These are phyloP conservation scores for Ganoderma meredithae DNA, from an alignment of 1,284 basidiomycete species.

Conservation along the genomic window DNA sequence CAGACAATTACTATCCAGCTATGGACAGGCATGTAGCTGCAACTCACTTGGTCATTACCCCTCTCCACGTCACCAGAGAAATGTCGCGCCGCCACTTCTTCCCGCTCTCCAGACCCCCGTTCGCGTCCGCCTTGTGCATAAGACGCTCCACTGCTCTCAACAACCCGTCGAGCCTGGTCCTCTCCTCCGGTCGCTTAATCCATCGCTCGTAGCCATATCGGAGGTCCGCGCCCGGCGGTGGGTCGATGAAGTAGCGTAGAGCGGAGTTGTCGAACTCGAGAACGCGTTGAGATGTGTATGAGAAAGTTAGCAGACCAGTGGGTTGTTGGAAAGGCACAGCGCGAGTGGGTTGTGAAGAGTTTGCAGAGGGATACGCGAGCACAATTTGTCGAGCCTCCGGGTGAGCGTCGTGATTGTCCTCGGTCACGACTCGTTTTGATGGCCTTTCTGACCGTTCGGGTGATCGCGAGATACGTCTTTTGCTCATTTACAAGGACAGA, in stretches of 20 bases:
- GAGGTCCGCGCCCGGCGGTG: conserved; percentile 67
- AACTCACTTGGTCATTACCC: conserved; percentile 89
- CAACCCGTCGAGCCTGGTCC: conserved; percentile 70
- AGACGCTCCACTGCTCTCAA: conserved; percentile 58
- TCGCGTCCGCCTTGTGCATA: conserved; percentile 46
- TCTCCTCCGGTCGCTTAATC: conserved; percentile 70
- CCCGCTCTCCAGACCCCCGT: conserved; percentile 39
- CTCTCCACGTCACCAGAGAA: conserved; percentile 85
- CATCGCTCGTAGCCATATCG: conserved; percentile 74
- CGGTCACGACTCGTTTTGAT: conserved; percentile 7
- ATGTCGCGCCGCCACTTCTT: conserved; percentile 47
- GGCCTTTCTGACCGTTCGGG: conserved; percentile 1
- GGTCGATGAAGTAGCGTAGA: conserved; percentile 71
- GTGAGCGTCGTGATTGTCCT: background rate
- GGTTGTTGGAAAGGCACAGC: conserved; percentile 52
- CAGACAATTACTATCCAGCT: conserved; percentile 17
- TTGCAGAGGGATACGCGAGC: conserved; percentile 37
- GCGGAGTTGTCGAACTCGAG: conserved; percentile 72
- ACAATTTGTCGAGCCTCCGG: background rate
- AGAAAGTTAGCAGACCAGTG: conserved; percentile 55
- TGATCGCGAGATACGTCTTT: background rate
- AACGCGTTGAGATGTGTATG: conserved; percentile 52
- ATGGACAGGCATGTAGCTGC: conserved; percentile 11
- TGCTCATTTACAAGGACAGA: conserved; percentile 5
- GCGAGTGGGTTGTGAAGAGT: conserved; percentile 21